Base-by-base conservation (phyloP, 148 eudicot genomes). In the Euryodendron excelsum region DNA sequence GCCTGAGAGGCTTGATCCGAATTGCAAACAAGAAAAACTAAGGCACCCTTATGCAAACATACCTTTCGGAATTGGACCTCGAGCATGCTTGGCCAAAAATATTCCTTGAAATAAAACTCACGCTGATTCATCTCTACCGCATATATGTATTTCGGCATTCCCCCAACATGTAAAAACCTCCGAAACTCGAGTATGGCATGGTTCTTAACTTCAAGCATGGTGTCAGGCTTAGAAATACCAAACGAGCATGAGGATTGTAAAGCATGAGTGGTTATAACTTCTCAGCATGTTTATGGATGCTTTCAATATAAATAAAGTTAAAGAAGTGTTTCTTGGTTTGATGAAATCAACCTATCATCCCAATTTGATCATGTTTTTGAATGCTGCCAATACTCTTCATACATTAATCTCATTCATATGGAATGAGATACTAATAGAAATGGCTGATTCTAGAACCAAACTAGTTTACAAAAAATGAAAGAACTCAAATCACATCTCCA, bases 41-140 rank as follows among this genome's bases (percentile, higher is more conserved):
- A 91, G 98, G 82, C 97, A 95, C 78, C 96, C 96, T 70, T 95
- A 95, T 77, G 98, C 98, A 64, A 85, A 91, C 86, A 92, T 95
- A 68, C 98, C 98, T 20, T 95, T 95, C 80, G 98, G 98, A 28
- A 80, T 95, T 7, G 98, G 98, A 25, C 97, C 98, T 66, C 89
- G 97, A 53, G 91, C 93, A 28, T 95, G 98, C 82, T 95, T 47
- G 98, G 98, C 15, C 96, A 93, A 74, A 95, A 90, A 73, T 95
- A 93, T 55, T 89, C 97, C 4, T 44, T 95, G 98, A 95, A 82
- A 77, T 95, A 27, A 95, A 95, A 80, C 91, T 95, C 50, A 78
- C 94, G 0, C 52, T 95, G 66, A 86, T 95, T 70, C 96, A 93
- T 82, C 78, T 95, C 25, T 95, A 90, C 75, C 83, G 94, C 8